Evolutionary conservation across 305 asterid genomes (phyloP), one percentile per base, ranked within the genome.

Genomic region (Ruellia speciosa): DNA sequence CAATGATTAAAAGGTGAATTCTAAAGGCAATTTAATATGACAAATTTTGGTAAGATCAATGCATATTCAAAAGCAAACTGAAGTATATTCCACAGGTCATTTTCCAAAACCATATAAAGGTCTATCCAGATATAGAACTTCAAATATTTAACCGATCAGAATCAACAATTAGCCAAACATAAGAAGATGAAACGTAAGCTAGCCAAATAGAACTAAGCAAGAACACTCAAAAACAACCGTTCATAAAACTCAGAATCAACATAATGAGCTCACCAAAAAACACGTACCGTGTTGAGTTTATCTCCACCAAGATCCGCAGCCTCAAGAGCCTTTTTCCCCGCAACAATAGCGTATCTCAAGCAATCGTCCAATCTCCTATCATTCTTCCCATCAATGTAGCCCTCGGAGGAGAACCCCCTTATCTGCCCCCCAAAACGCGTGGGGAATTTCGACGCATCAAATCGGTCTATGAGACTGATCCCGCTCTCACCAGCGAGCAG

Each of bases 381-480:
- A 58, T 83, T 85, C 75, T 92, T 86, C 18, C 95, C 96, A 67
- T 92, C 99, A 60, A 92, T 92, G 66, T 85, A 88, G 1, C 95
- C 95, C 58, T 76, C 84, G 3, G 95, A 62, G 35, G 74, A 66
- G 78, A 92, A 92, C 14, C 82, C 93, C 53, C 94, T 75, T 68
- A 92, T 92, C 88, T 92, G 98, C 10, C 99, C 99, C 17, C 93
- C 99, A 49, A 92, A 88, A n/a, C 88, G 80, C 48, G 90, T 86
- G 16, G 99, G 90, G 56, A 82, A 84, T 63, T 75, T 81, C 0
- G 94, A 85, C 7, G 96, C 95, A 63, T 92, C 96, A 73, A 92
- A 92, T 12, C 96, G 77, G 74, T 92, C 95, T 24, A 88, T 86
- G 34, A 63, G 69, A 40, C 79, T 74, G 72, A 92, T 84, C 69